Base-by-base conservation (phyloP, 768 basidiomycete genomes). In the Mycena vitilis region DNA sequence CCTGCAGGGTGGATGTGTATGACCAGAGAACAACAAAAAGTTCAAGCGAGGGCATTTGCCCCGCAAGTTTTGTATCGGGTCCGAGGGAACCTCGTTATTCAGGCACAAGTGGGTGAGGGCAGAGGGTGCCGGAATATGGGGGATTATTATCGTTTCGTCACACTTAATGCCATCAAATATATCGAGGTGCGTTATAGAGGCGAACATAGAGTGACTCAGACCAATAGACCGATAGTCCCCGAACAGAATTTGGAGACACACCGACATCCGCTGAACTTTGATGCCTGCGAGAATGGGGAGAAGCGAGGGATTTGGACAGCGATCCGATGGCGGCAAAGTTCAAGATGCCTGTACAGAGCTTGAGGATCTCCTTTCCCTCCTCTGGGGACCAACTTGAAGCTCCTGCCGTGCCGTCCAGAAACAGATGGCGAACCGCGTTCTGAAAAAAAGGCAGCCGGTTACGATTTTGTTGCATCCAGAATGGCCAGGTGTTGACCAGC, bases 41-140 rank as follows among this genome's bases (percentile, higher is more conserved):
- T 18, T 48, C 34, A 5, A 69, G 63, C 34, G 23, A 1, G 40
- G n/a, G 20, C 56, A 63, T 2, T 45, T 44, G 12, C n/a, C 6
- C 16, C 64, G 58, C 18, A 64, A n/a, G 5, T 2, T 16, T 5
- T 65, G 15, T 12, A 64, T 10, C 1, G 20, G 10, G 20, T 4
- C 2, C 63, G n/a, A 38, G 0, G 48, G 57, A 3, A 60, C 58
- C 0, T 36, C 48, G 51, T 60, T 42, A 42, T 30, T 55, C 34
- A 64, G 25, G 25, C 56, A 52, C 48, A 69, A 13, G 53, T 69
- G 68, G 22, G 63, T 64, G 20, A 69, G 68, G 0, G 51, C 55
- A 3, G 68, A 57, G 34, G 64, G 37, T 22, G 45, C 36, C 3
- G 56, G 44, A n/a, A 64, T 48, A 8, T 20, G 18, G 18, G 37